phyloP scores from a whole-genome alignment of 2,329 filamentous ascomycete genomes.

The Fusarium burgessii region DNA sequence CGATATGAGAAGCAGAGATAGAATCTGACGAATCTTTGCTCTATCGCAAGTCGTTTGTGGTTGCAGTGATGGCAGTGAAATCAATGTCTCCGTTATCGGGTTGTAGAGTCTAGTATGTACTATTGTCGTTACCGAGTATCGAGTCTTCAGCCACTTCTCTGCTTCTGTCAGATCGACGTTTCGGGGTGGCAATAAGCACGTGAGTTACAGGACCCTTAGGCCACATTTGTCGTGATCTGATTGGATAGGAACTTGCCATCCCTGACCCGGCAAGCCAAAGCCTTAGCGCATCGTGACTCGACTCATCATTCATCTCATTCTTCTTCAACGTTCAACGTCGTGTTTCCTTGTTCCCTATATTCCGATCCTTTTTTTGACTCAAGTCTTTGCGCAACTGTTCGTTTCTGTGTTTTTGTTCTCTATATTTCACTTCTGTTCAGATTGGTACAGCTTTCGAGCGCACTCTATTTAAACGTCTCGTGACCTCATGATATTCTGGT shows the following conservation, averaged over 20 bases:
- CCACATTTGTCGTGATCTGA: not conserved
- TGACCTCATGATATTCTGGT: slow-evolving; percentile 6
- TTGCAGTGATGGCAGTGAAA: not conserved
- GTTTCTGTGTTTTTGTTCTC: not conserved
- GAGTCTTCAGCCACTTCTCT: slow-evolving; percentile 2
- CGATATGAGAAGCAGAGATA: slow-evolving; percentile 14
- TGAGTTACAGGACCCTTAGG: not conserved
- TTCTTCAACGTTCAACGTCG: not conserved
- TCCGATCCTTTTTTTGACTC: not conserved
- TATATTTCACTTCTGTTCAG: not conserved
- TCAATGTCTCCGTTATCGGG: too few species aligned
- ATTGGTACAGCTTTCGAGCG: not conserved
- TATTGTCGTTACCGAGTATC: not conserved
- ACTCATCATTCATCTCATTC: slow-evolving; percentile 24
- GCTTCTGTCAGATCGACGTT: not conserved
- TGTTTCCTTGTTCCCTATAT: slow-evolving; percentile 10
- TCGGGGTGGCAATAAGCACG: slow-evolving; percentile 7
- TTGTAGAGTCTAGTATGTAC: not conserved
- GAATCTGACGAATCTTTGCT: slow-evolving; percentile 24
- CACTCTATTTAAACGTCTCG: not conserved
- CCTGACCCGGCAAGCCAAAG: slow-evolving; percentile 7
- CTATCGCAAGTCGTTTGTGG: not conserved
- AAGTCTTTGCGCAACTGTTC: slow-evolving; percentile 1
- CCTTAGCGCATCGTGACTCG: slow-evolving; percentile 31
- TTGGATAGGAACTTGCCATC: slow-evolving; percentile 30